Percentiles rank a stretch among this genome's conserved stretches.
Conservation (phyloP, 2,329 filamentous ascomycete genomes). For the Drechslerella dactyloides region DNA sequence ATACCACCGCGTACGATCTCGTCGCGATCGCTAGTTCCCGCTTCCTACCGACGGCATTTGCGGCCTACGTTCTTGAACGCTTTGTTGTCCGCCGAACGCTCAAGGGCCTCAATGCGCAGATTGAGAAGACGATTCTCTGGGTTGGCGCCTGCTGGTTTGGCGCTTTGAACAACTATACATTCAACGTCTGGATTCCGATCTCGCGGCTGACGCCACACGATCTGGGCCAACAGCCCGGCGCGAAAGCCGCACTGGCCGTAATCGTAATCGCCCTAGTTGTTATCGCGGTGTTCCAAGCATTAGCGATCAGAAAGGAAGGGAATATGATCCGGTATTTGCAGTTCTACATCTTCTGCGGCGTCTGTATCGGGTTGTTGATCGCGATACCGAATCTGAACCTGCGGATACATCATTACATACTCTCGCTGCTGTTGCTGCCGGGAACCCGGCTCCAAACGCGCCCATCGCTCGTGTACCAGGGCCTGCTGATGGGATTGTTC, state of each 20-base stretch:
- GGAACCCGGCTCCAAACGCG: slow-evolving; percentile 89
- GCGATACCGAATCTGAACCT: slow-evolving; percentile 82
- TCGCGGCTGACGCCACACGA: slow-evolving; percentile 90
- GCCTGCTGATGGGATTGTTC: slow-evolving; percentile 85
- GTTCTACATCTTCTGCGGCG: slow-evolving; percentile 88
- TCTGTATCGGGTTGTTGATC: slow-evolving; percentile 89
- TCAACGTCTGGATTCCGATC: slow-evolving; percentile 85
- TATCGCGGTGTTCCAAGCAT: slow-evolving; percentile 77
- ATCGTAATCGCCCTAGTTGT: slow-evolving; percentile 74
- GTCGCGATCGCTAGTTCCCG: slow-evolving; percentile 80
- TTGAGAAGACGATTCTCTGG: slow-evolving; percentile 91
- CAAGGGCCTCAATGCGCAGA: slow-evolving; percentile 74
- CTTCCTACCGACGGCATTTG: slow-evolving; percentile 85
- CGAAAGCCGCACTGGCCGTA: slow-evolving; percentile 77
- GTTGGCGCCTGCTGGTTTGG: slow-evolving; percentile 90
- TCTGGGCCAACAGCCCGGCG: slow-evolving; percentile 85
- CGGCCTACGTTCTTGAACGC: slow-evolving; percentile 84
- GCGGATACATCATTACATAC: slow-evolving; percentile 92
- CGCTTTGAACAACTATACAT: slow-evolving; percentile 90
- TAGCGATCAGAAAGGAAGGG: slow-evolving; percentile 83
- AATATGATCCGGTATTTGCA: slow-evolving; percentile 80
- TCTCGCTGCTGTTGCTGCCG: slow-evolving; percentile 82
- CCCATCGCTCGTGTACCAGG: slow-evolving; percentile 83
- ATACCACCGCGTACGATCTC: slow-evolving; percentile 71
- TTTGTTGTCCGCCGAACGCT: slow-evolving; percentile 79